Percentiles rank a stretch among this genome's conserved stretches.
These are phyloP conservation scores for Dacryopinax primogenitus DNA, from an alignment of 768 basidiomycete species.

Conservation along the genomic window DNA sequence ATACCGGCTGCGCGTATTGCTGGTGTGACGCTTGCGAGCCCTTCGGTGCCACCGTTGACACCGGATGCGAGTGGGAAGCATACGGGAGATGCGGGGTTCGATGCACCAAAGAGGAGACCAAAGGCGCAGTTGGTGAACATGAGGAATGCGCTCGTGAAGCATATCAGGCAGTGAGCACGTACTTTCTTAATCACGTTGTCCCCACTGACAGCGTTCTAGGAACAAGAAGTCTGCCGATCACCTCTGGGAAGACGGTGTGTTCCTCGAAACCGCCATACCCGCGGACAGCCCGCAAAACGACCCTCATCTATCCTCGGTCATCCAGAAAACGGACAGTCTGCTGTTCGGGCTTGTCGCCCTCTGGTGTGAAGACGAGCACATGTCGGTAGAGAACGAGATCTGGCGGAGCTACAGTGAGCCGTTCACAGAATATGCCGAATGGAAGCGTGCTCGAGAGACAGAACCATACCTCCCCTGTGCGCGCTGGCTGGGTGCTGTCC, in stretches of 20 bases:
- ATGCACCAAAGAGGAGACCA: not conserved
- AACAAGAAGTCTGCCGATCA: conserved; percentile 2
- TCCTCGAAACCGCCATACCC: not conserved
- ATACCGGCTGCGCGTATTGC: not conserved
- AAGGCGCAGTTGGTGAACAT: not conserved
- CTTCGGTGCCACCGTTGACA: not conserved
- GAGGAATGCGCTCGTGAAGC: not conserved
- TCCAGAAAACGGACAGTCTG: not conserved
- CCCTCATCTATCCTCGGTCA: not conserved
- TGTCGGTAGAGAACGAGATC: not conserved
- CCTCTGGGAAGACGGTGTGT: not conserved
- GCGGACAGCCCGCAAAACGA: not conserved
- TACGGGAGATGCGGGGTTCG: not conserved
- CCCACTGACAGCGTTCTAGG: not conserved
- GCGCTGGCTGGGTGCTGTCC: not conserved
- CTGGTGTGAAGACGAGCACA: conserved; percentile 5
- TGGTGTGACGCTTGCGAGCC: not conserved
- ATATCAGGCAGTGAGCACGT: not conserved
- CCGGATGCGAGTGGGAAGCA: conserved; percentile 2
- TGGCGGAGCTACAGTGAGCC: not conserved
- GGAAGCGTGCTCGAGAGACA: not conserved
- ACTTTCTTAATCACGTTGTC: not conserved
- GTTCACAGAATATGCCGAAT: not conserved
- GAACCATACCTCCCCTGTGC: not conserved
- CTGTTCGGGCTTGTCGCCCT: not conserved